These are phyloP conservation scores for Saturnispora dispora DNA, from an alignment of 805 yeast genomes.

Conservation along the genomic window DNA sequence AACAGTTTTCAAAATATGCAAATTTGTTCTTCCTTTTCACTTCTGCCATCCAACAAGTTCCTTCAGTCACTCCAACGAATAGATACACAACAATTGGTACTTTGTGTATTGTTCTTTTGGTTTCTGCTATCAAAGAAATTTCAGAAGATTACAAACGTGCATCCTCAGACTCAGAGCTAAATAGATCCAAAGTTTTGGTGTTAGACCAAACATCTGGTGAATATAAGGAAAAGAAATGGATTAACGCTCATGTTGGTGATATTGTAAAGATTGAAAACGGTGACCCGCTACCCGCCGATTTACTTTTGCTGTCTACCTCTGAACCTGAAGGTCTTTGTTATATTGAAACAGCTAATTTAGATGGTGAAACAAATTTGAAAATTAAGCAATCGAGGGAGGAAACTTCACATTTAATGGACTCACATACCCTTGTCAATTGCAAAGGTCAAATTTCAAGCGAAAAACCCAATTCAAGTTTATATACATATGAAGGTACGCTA, in stretches of 20 bases:
- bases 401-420: slow-evolving; percentile 64
- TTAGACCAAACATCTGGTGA: slow-evolving; percentile 48
- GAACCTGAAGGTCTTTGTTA: slow-evolving; percentile 98
- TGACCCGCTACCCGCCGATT: slow-evolving; percentile 91
- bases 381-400: slow-evolving; percentile 83
- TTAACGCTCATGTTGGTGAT: slow-evolving; percentile 84
- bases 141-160: slow-evolving; percentile 87
- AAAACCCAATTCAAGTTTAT: slow-evolving; percentile 87
- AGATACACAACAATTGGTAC: slow-evolving; percentile 94
- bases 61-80: slow-evolving; percentile 92
- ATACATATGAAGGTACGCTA: slow-evolving; percentile 90
- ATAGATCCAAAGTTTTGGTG: slow-evolving; percentile 60
- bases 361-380: slow-evolving; percentile 95
- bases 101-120: slow-evolving; percentile 69
- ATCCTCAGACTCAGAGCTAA: slow-evolving; percentile 80
- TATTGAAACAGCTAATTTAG: slow-evolving; percentile 94
- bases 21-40: slow-evolving; percentile 90
- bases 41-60: slow-evolving; percentile 92
- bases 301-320: slow-evolving; percentile 76
- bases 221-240: slow-evolving; percentile 69
- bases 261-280: slow-evolving; percentile 76
- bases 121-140: slow-evolving; percentile 87
- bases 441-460: slow-evolving; percentile 68
- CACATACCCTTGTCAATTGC: slow-evolving; percentile 44
- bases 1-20: slow-evolving; percentile 95